A percentile compares a stretch with the other conserved stretches of the same genome.
These are phyloP conservation scores for Coccinonectria pachysandricola DNA, from an alignment of 2,329 filamentous ascomycete genomes.

Conservation along the genomic window DNA sequence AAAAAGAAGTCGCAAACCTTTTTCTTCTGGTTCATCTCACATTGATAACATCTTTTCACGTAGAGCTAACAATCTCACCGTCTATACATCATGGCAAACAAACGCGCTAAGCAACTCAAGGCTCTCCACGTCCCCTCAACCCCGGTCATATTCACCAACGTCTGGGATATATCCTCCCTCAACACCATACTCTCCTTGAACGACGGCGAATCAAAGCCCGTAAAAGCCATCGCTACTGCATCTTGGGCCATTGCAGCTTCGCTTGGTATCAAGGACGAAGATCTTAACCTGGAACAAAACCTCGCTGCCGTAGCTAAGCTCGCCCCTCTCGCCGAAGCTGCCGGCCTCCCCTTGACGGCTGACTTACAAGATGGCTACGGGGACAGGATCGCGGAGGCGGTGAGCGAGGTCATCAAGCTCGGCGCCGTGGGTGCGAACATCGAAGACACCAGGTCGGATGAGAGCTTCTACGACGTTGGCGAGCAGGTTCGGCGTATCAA, in stretches of 20 bases:
- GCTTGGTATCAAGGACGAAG: constrained; percentile 34
- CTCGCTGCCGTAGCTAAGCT: constrained; percentile 36
- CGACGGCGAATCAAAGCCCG: constrained; percentile 22
- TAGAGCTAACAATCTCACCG: too few species aligned
- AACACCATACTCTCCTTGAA: constrained; percentile 33
- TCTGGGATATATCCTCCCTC: constrained; percentile 44
- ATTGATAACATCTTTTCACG: too few species aligned
- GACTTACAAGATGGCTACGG: constrained; percentile 54
- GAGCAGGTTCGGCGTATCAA: constrained; percentile 39
- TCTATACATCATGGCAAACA: constrained; percentile 20
- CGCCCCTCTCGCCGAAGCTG: constrained; percentile 28
- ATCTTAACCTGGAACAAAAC: constrained; percentile 41
- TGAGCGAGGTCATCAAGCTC: constrained; percentile 33
- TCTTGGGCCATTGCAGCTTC: constrained; percentile 40
- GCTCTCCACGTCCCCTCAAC: constrained; percentile 38
- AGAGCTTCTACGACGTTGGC: constrained; percentile 25
- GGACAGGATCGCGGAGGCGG: constrained; percentile 31
- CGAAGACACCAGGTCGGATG: constrained; percentile 37
- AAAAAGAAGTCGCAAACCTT: too few species aligned
- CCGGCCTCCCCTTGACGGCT: constrained; percentile 39
- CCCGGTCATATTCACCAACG: constrained; percentile 44
- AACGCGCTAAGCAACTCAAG: constrained; percentile 26
- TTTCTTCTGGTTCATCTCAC: too few species aligned
- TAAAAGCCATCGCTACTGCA: constrained; percentile 36
- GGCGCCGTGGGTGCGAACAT: constrained; percentile 50